Percentiles rank a stretch among this genome's conserved stretches.
phyloP scores from a whole-genome alignment of 2,329 filamentous ascomycete species.

The Calonectria naviculata region DNA sequence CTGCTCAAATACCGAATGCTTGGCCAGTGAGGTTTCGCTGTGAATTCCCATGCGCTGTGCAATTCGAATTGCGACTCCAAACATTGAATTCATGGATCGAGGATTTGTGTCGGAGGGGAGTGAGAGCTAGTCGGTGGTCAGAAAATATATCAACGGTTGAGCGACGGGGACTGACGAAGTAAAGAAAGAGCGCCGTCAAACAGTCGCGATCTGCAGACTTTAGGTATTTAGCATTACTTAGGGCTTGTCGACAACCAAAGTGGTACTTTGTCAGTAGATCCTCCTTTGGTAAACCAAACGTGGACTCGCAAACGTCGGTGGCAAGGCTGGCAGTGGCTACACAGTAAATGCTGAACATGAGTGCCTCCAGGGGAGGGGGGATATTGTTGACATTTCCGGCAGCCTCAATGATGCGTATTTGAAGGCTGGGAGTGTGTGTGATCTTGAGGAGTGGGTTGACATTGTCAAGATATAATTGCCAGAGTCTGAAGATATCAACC shows the following conservation, averaged over 20 bases:
- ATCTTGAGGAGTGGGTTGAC: slow-evolving; percentile 70
- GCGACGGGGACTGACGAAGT: slow-evolving; percentile 54
- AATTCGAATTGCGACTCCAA: slow-evolving; percentile 67
- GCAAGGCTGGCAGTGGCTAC: slow-evolving; percentile 54
- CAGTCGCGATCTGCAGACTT: slow-evolving; percentile 62
- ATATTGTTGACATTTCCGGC: slow-evolving; percentile 54
- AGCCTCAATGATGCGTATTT: slow-evolving; percentile 63
- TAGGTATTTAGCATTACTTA: slow-evolving; percentile 62
- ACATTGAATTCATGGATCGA: slow-evolving; percentile 61
- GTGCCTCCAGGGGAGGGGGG: slow-evolving; percentile 57
- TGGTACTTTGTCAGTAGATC: slow-evolving; percentile 56
- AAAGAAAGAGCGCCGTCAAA: slow-evolving; percentile 67
- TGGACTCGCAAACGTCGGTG: slow-evolving; percentile 52
- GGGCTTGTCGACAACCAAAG: slow-evolving; percentile 62
- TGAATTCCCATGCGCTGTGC: slow-evolving; percentile 68
- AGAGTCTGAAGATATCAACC: slow-evolving; percentile 59
- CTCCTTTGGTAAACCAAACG: slow-evolving; percentile 54
- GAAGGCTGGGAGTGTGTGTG: slow-evolving; percentile 66
- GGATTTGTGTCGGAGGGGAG: slow-evolving; percentile 55
- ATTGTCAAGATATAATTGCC: slow-evolving; percentile 69
- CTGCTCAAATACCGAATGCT: slow-evolving; percentile 56
- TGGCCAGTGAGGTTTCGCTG: slow-evolving; percentile 51
- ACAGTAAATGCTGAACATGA: slow-evolving; percentile 67
- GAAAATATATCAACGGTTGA: neutral
- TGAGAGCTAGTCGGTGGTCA: slow-evolving; percentile 54